Evolutionary conservation across 1,284 basidiomycete species (phyloP), one percentile per base, ranked within the genome.

Genomic region (Ceratobasidium theobromae): DNA sequence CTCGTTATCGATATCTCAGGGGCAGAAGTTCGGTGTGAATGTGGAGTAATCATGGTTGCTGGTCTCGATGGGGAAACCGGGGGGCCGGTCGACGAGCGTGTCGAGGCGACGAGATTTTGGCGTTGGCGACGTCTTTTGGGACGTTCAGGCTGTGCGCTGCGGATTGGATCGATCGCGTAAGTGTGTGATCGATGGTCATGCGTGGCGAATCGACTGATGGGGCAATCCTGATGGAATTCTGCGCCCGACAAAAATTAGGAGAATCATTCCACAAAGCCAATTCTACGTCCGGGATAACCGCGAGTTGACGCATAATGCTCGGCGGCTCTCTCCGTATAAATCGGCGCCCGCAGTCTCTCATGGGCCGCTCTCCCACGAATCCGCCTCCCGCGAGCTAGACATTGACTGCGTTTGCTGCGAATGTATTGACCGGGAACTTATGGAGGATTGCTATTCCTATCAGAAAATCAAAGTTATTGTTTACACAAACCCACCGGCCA

Each of bases 1-100:
- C n/a, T n/a, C n/a, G n/a, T n/a, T n/a, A 6, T 25, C 45, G 58
- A 48, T 38, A 28, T 32, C 35, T 14, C 9, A 33, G 45, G 32
- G 62, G 51, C n/a, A n/a, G n/a, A 65, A 53, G 62, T 35, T 65
- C 62, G 62, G 62, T 21, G 49, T 53, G 51, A 65, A 53, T 2
- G 41, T 51, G 62, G 62, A 32, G 62, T 53, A 65, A 53, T 40
- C 23, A 14, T 32, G 53, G n/a, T n/a, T 30, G 40, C 16, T 51
- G 53, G 62, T 65, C 27, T 53, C 62, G 51, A 49, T 41, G 25
- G 45, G 57, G 57, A 43, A 33, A 60, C 48, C 48, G 18, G 6
- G 32, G n/a, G 32, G 30, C n/a, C n/a, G n/a, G n/a, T n/a, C n/a
- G n/a, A n/a, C n/a, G n/a, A n/a, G n/a, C n/a, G n/a, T n/a, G n/a